A percentile compares a stretch with the other conserved stretches of the same genome.
Evolutionary conservation across 176 grass and related monocot species (phyloP).

Genomic region (Juncus inflexus): DNA sequence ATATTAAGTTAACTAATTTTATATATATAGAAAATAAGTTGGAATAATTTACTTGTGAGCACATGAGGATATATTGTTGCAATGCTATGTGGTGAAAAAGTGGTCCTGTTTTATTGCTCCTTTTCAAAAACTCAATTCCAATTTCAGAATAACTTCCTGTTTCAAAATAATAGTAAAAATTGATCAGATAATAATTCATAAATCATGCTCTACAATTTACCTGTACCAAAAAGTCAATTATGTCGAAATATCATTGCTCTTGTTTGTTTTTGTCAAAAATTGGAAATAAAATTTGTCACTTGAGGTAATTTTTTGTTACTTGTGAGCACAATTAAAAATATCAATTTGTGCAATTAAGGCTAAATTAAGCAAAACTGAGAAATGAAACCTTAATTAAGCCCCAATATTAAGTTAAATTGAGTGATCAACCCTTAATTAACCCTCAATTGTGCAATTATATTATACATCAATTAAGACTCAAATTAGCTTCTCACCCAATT

Average conservation of each 20-base stretch:
- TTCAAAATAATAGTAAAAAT: slow-evolving; percentile 32
- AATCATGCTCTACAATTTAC: not conserved
- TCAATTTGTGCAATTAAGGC: too few species aligned
- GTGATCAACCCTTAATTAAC: too few species aligned
- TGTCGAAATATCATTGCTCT: not conserved
- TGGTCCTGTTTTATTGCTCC: slow-evolving; percentile 53
- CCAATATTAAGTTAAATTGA: too few species aligned
- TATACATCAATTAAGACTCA: too few species aligned
- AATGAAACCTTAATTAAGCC: too few species aligned
- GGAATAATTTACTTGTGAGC: slow-evolving; percentile 59
- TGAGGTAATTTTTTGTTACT: too few species aligned
- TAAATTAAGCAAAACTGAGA: too few species aligned
- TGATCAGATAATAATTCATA: not conserved
- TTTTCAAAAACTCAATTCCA: slow-evolving; percentile 51
- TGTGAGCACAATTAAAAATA: too few species aligned
- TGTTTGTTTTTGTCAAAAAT: too few species aligned
- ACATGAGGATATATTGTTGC: slow-evolving; percentile 91
- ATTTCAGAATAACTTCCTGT: slow-evolving; percentile 49
- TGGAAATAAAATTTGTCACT: too few species aligned
- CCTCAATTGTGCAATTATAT: too few species aligned
- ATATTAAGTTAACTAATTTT: not conserved
- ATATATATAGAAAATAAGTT: not conserved
- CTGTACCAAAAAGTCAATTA: not conserved
- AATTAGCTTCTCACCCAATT: too few species aligned
- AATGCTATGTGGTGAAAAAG: slow-evolving; percentile 74